Conservation (phyloP, 768 basidiomycete species). For the Mycena maculata region DNA sequence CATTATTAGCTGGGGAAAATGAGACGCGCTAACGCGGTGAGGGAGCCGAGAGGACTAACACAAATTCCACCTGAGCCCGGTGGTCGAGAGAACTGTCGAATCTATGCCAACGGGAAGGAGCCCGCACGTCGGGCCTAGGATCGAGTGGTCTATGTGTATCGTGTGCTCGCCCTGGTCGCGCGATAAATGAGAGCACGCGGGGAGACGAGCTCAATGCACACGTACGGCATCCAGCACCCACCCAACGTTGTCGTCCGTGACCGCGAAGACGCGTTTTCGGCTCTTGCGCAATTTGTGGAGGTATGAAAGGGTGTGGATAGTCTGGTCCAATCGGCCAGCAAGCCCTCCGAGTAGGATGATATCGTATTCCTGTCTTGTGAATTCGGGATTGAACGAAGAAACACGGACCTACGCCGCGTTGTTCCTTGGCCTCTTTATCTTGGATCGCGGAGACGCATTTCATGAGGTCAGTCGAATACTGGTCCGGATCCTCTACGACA, state of each 20-base stretch:
- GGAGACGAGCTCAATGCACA: constrained; percentile 25
- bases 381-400: background rate
- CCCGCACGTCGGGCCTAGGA: constrained; percentile 91
- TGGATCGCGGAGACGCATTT: constrained; percentile 82
- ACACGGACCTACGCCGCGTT: constrained; percentile 51
- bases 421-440: constrained; percentile 62
- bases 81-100: constrained; percentile 80
- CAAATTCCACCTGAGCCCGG: constrained; percentile 91
- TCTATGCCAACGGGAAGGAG: constrained; percentile 92
- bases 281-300: constrained; percentile 81
- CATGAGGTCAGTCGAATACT: constrained; percentile 94
- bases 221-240: constrained; percentile 88
- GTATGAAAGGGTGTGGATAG: constrained; percentile 87
- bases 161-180: constrained; percentile 81
- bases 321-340: constrained; percentile 93
- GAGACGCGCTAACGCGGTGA: background rate
- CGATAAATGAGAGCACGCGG: background rate
- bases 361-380: constrained; percentile 60
- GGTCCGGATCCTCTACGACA: constrained; percentile 74
- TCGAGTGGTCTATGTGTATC: constrained; percentile 77
- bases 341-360: constrained; percentile 89
- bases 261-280: constrained; percentile 71
- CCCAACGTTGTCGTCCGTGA: constrained; percentile 92
- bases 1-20: constrained; percentile 58
- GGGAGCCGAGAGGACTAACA: constrained; percentile 56